Conservation (phyloP, 768 basidiomycete genomes). For the Pseudohyphozyma bogoriensis region DNA sequence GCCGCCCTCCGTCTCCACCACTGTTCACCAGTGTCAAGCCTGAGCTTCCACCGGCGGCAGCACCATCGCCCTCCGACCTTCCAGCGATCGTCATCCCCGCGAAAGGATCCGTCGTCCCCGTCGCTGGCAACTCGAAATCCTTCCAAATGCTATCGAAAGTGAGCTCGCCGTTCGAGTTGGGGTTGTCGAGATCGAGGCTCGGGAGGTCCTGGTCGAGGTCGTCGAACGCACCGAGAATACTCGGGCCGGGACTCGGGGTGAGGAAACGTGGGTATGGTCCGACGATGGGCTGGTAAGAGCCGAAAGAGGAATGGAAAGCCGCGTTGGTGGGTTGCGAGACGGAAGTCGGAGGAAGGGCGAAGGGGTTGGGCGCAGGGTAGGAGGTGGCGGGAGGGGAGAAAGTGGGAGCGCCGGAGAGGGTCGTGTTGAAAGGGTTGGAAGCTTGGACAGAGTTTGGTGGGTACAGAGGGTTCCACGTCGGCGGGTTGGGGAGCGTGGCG, state of each 20-base stretch:
- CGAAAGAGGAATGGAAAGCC: constrained; percentile 25
- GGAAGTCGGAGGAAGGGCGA: background rate
- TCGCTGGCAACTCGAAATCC: background rate
- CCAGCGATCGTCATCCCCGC: constrained; percentile 22
- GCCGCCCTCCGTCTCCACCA: too few species aligned
- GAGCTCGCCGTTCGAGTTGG: background rate
- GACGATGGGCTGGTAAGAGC: constrained; percentile 23
- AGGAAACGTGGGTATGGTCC: constrained; percentile 25
- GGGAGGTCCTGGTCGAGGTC: background rate
- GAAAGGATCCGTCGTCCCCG: constrained; percentile 19
- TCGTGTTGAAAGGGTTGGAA: too few species aligned
- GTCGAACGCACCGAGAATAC: constrained; percentile 22
- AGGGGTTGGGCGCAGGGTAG: background rate
- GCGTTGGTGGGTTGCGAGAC: constrained; percentile 9
- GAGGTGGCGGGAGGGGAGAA: constrained; percentile 3
- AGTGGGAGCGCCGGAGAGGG: background rate
- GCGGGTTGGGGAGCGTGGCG: constrained; percentile 1
- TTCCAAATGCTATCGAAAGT: background rate
- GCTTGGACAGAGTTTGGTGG: too few species aligned
- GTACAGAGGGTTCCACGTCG: too few species aligned
- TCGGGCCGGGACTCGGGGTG: constrained; percentile 23
- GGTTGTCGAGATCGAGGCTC: background rate
- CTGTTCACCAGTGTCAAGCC: too few species aligned
- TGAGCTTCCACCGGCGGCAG: background rate
- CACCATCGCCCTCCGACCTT: background rate